phyloP scores from a whole-genome alignment of 305 asterid species.

The Euphrasia arctica region DNA sequence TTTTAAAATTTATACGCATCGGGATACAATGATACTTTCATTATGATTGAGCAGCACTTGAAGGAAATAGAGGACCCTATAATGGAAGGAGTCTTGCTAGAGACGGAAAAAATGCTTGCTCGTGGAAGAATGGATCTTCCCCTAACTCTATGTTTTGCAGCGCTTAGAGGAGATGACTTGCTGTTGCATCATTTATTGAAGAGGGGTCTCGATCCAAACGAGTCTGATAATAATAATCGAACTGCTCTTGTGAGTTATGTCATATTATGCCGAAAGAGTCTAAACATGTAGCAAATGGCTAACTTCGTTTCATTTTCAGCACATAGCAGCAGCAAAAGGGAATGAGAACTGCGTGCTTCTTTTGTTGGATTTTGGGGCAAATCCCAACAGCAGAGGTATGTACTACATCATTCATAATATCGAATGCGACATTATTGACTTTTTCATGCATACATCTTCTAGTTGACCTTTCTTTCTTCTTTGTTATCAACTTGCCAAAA shows the following conservation, averaged over 20 bases:
- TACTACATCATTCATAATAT: not conserved
- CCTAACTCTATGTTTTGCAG: conserved; percentile 82
- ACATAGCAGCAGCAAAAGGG: conserved; percentile 79
- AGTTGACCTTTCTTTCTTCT: conserved; percentile 5
- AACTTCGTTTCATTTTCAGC: conserved; percentile 45
- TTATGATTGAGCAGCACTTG: conserved; percentile 48
- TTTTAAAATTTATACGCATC: not conserved
- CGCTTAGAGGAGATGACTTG: conserved; percentile 81
- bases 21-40: conserved; percentile 11
- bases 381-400: conserved; percentile 75
- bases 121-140: conserved; percentile 95
- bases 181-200: conserved; percentile 77
- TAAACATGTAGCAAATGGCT: not conserved
- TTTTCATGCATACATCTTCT: conserved; percentile 1
- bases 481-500: conserved; percentile 2
- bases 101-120: conserved; percentile 89
- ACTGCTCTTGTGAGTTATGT: conserved; percentile 64
- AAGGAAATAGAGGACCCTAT: conserved; percentile 76
- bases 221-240: conserved; percentile 72
- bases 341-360: conserved; percentile 59
- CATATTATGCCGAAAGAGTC: not conserved
- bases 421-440: conserved; percentile 2
- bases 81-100: conserved; percentile 82
- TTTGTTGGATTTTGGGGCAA: conserved; percentile 74
- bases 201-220: conserved; percentile 94